Conservation (phyloP, 2,329 filamentous ascomycete genomes). For the Conoideocrella luteorostrata region DNA sequence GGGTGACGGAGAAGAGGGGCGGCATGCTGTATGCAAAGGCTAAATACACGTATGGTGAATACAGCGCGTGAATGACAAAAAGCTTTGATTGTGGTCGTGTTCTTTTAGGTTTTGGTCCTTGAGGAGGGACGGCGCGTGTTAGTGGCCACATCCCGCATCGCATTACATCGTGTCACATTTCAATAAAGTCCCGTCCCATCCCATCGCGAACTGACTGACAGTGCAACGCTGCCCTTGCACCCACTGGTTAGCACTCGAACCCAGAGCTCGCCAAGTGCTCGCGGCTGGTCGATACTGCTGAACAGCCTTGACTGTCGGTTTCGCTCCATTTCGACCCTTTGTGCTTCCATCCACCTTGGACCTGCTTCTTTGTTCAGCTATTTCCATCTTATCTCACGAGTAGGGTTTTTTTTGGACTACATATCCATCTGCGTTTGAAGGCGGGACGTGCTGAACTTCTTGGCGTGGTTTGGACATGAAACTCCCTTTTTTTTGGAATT, state of each 20-base stretch:
- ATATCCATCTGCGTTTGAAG: background rate
- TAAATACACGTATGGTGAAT: background rate
- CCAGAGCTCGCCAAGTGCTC: slow-evolving; percentile 1
- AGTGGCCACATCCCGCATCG: background rate
- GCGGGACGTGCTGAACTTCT: background rate
- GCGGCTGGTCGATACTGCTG: background rate
- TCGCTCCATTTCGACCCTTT: no score
- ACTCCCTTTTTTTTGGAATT: background rate
- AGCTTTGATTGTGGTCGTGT: background rate
- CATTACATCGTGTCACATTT: no score
- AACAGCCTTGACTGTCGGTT: background rate
- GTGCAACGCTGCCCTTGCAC: background rate
- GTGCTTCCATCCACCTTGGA: no score
- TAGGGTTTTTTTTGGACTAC: background rate
- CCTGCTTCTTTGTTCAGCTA: no score
- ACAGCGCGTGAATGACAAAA: background rate
- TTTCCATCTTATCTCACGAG: background rate
- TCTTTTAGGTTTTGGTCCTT: background rate
- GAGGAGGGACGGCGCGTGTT: background rate
- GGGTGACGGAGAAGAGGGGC: background rate
- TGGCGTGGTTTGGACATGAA: background rate
- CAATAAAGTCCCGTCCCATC: no score
- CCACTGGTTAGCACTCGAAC: slow-evolving; percentile 4
- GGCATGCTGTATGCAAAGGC: background rate
- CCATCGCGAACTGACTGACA: no score